A percentile compares a stretch with the other conserved stretches of the same genome.
Conservation (phyloP, 768 basidiomycete genomes). For the Scleroderma bovista region DNA sequence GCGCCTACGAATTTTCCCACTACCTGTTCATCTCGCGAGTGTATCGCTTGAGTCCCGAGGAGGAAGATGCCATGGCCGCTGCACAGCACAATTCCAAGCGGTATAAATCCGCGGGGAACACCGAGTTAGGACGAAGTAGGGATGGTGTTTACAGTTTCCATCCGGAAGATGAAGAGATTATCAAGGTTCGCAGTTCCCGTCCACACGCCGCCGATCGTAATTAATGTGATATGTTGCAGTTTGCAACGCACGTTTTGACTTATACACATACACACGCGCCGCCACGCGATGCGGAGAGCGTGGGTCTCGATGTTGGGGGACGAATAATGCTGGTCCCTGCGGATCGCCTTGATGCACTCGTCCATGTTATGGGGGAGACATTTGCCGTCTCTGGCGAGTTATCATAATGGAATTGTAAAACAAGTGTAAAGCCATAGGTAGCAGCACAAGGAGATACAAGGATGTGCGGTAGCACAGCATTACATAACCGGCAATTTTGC, state of each 20-base stretch:
- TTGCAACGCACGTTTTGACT: conserved; percentile 15
- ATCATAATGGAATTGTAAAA: too few relatives aligned
- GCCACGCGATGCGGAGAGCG: conserved; percentile 56
- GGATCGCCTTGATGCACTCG: conserved; percentile 36
- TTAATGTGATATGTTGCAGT: conserved; percentile 4
- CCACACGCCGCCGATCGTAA: too few relatives aligned
- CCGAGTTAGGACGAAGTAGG: conserved; percentile 15
- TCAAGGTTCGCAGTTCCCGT: conserved; percentile 41
- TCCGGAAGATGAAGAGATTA: conserved; percentile 76
- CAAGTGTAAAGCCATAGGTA: too few relatives aligned
- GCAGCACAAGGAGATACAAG: too few relatives aligned
- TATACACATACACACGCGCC: conserved; percentile 49
- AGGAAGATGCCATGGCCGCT: conserved; percentile 50
- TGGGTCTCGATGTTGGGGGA: conserved; percentile 67
- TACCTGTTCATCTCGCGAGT: conserved; percentile 72
- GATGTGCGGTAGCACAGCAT: conserved; percentile 5
- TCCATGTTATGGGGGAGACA: conserved; percentile 32
- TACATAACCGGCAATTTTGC: conserved; percentile 4
- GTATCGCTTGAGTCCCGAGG: conserved; percentile 67
- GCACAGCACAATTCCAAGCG: conserved; percentile 36
- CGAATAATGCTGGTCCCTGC: conserved; percentile 59
- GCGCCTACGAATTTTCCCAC: conserved; percentile 69
- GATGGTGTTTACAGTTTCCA: conserved; percentile 74
- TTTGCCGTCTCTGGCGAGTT: conserved; percentile 18
- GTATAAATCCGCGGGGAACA: conserved; percentile 21